These are phyloP conservation scores for Tephrocybe rancida DNA, from an alignment of 768 basidiomycete genomes.

Conservation along the genomic window DNA sequence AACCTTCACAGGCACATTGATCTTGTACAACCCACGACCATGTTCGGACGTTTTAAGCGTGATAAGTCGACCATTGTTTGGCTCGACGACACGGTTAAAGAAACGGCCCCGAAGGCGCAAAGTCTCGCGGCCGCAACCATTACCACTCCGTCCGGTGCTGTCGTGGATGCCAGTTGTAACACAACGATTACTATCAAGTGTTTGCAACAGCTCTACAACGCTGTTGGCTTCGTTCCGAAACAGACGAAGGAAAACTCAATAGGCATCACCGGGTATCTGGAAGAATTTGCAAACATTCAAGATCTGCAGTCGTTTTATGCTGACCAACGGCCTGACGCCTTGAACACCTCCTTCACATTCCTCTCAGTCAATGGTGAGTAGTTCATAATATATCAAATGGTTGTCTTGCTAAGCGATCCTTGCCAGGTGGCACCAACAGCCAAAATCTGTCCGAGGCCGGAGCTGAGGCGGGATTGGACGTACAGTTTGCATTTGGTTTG, in stretches of 20 bases:
- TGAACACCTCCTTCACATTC: constrained; percentile 51
- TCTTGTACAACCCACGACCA: constrained; percentile 70
- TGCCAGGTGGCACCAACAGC: constrained; percentile 60
- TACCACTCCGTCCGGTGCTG: constrained; percentile 29
- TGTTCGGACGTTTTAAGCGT: constrained; percentile 43
- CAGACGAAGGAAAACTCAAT: constrained; percentile 44
- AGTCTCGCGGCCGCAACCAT: constrained; percentile 17
- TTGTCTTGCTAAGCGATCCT: background rate
- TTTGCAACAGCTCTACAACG: constrained; percentile 57
- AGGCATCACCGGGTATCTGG: constrained; percentile 58
- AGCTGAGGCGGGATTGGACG: constrained; percentile 66
- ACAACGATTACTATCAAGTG: constrained; percentile 52
- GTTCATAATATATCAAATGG: background rate
- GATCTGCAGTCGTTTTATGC: constrained; percentile 57
- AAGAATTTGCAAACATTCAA: constrained; percentile 51
- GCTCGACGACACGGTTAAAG: constrained; percentile 18
- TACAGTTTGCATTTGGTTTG: constrained; percentile 68
- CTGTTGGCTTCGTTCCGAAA: constrained; percentile 45
- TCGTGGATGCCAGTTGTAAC: constrained; percentile 52
- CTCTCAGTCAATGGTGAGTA: constrained; percentile 55
- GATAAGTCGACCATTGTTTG: constrained; percentile 39
- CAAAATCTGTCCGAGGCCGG: constrained; percentile 59
- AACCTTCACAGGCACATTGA: constrained; percentile 61
- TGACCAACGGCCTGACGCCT: constrained; percentile 48
- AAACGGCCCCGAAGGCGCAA: constrained; percentile 14